Evolutionary conservation across 2,329 filamentous ascomycete genomes (phyloP).

Genomic region (Lecanicillium sp.): DNA sequence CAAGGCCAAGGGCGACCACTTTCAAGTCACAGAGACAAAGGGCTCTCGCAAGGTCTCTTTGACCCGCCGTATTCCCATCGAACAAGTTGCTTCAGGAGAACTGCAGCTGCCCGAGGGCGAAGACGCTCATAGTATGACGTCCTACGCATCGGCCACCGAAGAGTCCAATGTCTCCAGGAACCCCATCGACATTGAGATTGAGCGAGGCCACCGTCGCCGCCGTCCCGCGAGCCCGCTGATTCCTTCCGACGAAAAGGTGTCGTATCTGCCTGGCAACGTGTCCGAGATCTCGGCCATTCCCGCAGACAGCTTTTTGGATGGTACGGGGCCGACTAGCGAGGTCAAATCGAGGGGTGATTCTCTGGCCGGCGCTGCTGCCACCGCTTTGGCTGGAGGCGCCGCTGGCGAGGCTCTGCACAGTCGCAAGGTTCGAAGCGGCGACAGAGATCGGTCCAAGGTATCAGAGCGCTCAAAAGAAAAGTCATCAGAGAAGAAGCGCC

Average conservation of each 20-base stretch:
- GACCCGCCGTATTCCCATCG: slow-evolving; percentile 48
- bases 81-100: slow-evolving; percentile 35
- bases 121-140: slow-evolving; percentile 62
- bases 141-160: slow-evolving; percentile 71
- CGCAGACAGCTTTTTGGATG: slow-evolving; percentile 55
- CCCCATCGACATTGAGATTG: slow-evolving; percentile 85
- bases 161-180: slow-evolving; percentile 71
- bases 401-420: slow-evolving; percentile 27
- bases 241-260: slow-evolving; percentile 43
- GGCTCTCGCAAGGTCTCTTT: slow-evolving; percentile 62
- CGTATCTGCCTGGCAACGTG: slow-evolving; percentile 57
- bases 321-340: slow-evolving; percentile 42
- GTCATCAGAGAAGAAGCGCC: slow-evolving; percentile 37
- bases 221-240: slow-evolving; percentile 63
- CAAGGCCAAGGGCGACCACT: slow-evolving; percentile 63
- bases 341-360: slow-evolving; percentile 34
- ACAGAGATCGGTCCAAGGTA: slow-evolving; percentile 37
- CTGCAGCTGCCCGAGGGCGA: slow-evolving; percentile 43
- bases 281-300: slow-evolving; percentile 83
- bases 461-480: slow-evolving; percentile 39
- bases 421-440: slow-evolving; percentile 39
- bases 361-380: slow-evolving; percentile 32
- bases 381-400: slow-evolving; percentile 17
- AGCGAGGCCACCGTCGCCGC: slow-evolving; percentile 52
- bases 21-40: slow-evolving; percentile 80